A percentile compares a stretch with the other conserved stretches of the same genome.
These are phyloP conservation scores for Plectosphaerella sp. DNA, from an alignment of 2,329 filamentous ascomycete genomes.

Conservation along the genomic window DNA sequence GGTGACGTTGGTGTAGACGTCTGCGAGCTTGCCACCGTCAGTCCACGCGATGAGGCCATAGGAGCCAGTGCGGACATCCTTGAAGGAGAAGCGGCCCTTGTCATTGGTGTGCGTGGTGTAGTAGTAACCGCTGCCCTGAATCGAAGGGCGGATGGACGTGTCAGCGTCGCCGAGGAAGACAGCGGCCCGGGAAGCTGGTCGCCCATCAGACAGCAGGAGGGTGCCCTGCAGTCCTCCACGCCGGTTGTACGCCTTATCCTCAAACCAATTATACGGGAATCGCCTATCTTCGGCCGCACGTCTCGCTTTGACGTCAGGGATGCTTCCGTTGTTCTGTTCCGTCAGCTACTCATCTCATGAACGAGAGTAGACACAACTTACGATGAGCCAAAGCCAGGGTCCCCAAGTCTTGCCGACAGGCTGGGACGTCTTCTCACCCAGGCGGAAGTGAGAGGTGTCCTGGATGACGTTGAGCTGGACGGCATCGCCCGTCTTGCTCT, in stretches of 20 bases:
- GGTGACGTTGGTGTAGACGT: conserved; percentile 35
- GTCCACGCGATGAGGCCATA: conserved; percentile 42
- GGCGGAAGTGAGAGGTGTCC: conserved; percentile 10
- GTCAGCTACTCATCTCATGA: no score
- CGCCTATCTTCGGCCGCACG: conserved; percentile 26
- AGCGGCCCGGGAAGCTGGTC: conserved; percentile 35
- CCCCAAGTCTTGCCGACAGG: conserved; percentile 9
- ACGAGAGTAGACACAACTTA: not conserved
- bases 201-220: conserved; percentile 35
- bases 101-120: conserved; percentile 37
- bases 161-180: conserved; percentile 42
- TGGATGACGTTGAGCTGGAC: conserved; percentile 10
- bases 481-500: conserved; percentile 10
- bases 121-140: conserved; percentile 27
- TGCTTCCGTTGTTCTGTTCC: conserved; percentile 35
- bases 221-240: conserved; percentile 34
- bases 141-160: conserved; percentile 16
- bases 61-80: conserved; percentile 31
- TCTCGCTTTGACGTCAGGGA: conserved; percentile 28
- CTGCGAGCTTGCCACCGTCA: conserved; percentile 31
- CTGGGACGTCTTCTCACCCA: conserved; percentile 6
- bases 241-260: conserved; percentile 33
- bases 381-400: conserved; percentile 11
- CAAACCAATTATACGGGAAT: conserved; percentile 42
- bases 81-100: conserved; percentile 32